Conservation (phyloP, 495 filamentous ascomycete genomes). For the Penicillium cinerascens region DNA sequence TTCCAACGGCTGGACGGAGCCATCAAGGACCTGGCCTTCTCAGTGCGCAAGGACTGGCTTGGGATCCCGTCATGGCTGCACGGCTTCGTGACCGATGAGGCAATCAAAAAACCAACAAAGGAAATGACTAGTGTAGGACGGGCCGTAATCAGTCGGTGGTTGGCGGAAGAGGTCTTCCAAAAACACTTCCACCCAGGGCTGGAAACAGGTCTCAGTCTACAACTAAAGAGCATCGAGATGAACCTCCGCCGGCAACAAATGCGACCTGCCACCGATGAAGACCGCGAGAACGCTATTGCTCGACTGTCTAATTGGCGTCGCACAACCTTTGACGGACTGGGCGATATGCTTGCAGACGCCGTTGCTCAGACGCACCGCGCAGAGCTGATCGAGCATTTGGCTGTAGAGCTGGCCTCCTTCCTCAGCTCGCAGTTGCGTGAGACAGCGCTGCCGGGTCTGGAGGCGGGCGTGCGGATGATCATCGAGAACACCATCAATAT, state of each 20-base stretch:
- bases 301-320: slow-evolving; percentile 92
- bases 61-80: slow-evolving; percentile 74
- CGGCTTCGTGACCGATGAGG: slow-evolving; percentile 76
- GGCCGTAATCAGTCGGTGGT: slow-evolving; percentile 83
- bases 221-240: slow-evolving; percentile 82
- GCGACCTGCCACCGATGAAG: slow-evolving; percentile 72
- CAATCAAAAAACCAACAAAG: slow-evolving; percentile 74
- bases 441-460: slow-evolving; percentile 70
- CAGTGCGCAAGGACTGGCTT: slow-evolving; percentile 90
- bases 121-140: slow-evolving; percentile 98
- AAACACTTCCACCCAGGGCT: slow-evolving; percentile 87
- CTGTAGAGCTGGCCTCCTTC: slow-evolving; percentile 64
- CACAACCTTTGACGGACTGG: slow-evolving; percentile 87
- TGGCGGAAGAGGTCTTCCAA: slow-evolving; percentile 88
- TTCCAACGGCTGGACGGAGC: slow-evolving; percentile 93
- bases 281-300: slow-evolving; percentile 82
- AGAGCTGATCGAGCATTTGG: slow-evolving; percentile 63
- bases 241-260: slow-evolving; percentile 74
- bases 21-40: slow-evolving; percentile 91
- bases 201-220: slow-evolving; percentile 66
- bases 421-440: slow-evolving; percentile 71
- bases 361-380: slow-evolving; percentile 60
- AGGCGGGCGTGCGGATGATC: slow-evolving; percentile 83
- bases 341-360: slow-evolving; percentile 61
- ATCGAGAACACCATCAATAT: slow-evolving; percentile 88